Evolutionary conservation across 768 basidiomycete species (phyloP), one percentile per base, ranked within the genome.

Genomic region (Lentinula sp.): DNA sequence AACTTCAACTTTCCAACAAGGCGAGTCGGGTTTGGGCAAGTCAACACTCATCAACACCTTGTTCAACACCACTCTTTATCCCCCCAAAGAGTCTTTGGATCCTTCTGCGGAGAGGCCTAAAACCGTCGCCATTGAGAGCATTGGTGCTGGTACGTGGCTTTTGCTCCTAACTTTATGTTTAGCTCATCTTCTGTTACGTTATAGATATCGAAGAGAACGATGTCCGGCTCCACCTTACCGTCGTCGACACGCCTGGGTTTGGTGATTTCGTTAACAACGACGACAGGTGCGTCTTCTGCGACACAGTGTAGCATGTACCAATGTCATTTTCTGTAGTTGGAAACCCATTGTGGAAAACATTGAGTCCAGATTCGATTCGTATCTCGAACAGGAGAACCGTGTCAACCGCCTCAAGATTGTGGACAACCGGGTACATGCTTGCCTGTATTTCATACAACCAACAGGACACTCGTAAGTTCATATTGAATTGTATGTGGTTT

Each of bases 221-320:
- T 62, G 97, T 98, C 45, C 86, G 95, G 66, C 85, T 98, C 48
- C 94, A 95, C 71, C 78, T 99, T 60, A 98, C 95, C n/a, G 96
- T 99, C 63, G 97, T 99, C 64, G 97, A 99, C 73, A 99, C 95
- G 33, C 97, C 97, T 60, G 97, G 97, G 37, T 99, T 98, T 70
- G 97, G 97, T 63, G 97, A 99, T 74, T 98, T 97, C 74, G 95
- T 98, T 71, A 98, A 99, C 81, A 99, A 99, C 73, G 93, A 97
- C 67, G 94, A 97, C 70, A 95, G 95, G 94, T 93, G 64, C 65
- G 65, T 67, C 64, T 69, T 46, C 56, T 16, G 23, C 66, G 53
- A 43, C 18, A 42, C 33, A 20, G 37, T 66, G 28, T 28, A 28
- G 28, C 28, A 58, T 64, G 66, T 46, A 63, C 64, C 66, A 36